phyloP scores from a whole-genome alignment of 495 filamentous ascomycete genomes.

The Hypoxylon rickii region DNA sequence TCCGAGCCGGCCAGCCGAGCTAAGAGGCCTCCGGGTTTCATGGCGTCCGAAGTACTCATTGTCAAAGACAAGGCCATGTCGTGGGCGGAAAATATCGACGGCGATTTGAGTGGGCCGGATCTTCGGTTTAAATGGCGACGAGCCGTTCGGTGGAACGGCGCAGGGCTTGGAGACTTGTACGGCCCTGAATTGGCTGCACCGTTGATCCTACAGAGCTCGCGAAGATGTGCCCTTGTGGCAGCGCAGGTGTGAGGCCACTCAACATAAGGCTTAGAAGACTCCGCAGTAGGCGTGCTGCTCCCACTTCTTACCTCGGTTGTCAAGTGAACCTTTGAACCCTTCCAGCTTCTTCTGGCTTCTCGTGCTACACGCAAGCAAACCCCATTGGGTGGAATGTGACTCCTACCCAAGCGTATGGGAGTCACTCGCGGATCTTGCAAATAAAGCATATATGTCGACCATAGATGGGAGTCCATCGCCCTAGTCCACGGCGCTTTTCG shows the following conservation, averaged over 20 bases:
- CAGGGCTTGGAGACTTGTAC: constrained; percentile 73
- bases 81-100: constrained; percentile 61
- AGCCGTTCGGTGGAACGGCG: constrained; percentile 66
- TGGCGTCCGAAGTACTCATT: constrained; percentile 76
- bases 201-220: constrained; percentile 79
- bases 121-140: constrained; percentile 51
- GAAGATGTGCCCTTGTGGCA: constrained; percentile 78
- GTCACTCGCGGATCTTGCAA: constrained; percentile 91
- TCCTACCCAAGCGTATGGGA: constrained; percentile 88
- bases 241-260: constrained; percentile 83
- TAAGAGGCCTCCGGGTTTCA: constrained; percentile 74
- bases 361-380: constrained; percentile 87
- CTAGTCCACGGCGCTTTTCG: constrained; percentile 72
- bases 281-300: constrained; percentile 67
- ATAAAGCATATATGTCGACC: constrained; percentile 87
- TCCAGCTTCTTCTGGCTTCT: constrained; percentile 85
- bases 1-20: constrained; percentile 57
- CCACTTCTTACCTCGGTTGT: constrained; percentile 57
- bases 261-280: constrained; percentile 47
- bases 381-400: constrained; percentile 82
- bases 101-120: constrained; percentile 41
- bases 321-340: constrained; percentile 53
- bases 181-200: constrained; percentile 62
- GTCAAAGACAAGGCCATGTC: constrained; percentile 86
- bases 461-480: constrained; percentile 90